phyloP scores from a whole-genome alignment of 371 early-diverging fungal species.

The Rhizomucor pusillus region DNA sequence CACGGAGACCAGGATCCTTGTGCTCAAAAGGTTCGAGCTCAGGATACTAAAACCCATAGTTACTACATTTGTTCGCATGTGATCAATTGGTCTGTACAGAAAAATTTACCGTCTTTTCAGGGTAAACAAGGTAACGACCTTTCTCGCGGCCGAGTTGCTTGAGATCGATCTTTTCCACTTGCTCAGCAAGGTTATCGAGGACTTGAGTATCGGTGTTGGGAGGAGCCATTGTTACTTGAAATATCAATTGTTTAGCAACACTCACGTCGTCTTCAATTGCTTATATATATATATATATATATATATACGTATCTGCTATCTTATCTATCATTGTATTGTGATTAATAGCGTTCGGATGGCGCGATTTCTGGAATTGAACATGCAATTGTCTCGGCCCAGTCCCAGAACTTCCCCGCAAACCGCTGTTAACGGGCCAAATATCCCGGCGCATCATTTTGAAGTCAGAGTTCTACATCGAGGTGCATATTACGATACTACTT shows the following conservation, averaged over 20 bases:
- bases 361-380: constrained; percentile 4
- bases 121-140: constrained; percentile 38
- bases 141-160: constrained; percentile 33
- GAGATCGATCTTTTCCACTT: constrained; percentile 35
- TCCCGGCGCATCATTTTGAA: no score
- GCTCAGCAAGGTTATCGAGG: constrained; percentile 25
- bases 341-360: constrained; percentile 5
- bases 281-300: not conserved
- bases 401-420: no score
- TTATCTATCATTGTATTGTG: constrained; percentile 1
- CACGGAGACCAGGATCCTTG: constrained; percentile 42
- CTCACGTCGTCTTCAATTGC: no score
- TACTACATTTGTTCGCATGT: no score
- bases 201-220: constrained; percentile 12
- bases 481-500: no score
- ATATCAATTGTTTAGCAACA: not conserved
- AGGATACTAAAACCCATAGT: constrained; percentile 24
- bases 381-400: no score
- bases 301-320: not conserved
- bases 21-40: constrained; percentile 31
- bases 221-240: constrained; percentile 12
- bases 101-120: constrained; percentile 29
- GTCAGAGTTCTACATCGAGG: no score
- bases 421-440: no score
- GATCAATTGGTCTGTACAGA: no score